These are phyloP conservation scores for Curvularia sp. DNA, from an alignment of 2,329 filamentous ascomycete species.

Conservation along the genomic window DNA sequence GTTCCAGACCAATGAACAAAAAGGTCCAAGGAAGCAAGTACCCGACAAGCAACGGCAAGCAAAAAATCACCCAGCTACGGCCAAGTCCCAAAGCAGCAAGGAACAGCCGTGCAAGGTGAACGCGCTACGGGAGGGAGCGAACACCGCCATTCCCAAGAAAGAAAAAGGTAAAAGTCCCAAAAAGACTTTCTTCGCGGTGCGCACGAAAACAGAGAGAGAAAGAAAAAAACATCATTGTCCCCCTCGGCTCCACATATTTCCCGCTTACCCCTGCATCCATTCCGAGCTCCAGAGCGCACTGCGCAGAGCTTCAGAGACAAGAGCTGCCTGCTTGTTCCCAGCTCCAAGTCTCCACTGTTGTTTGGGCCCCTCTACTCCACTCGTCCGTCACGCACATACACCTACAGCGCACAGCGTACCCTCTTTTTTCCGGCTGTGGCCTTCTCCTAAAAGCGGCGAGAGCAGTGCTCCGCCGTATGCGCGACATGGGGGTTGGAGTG, in stretches of 20 bases:
- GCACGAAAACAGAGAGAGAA: neutral
- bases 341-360: neutral
- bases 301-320: neutral
- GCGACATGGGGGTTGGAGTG: neutral
- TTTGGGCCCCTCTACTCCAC: neutral
- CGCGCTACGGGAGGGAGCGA: neutral
- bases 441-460: neutral
- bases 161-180: neutral
- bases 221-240: neutral
- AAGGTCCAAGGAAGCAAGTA: neutral
- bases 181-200: too few relatives aligned
- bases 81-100: neutral
- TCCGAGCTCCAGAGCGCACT: too few relatives aligned
- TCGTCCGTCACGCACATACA: neutral
- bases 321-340: neutral
- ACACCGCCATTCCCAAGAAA: neutral
- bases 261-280: conserved; percentile 9
- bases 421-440: neutral
- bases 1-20: neutral
- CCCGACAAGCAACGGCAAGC: neutral
- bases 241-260: neutral
- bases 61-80: neutral
- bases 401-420: neutral
- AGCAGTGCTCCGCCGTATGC: conserved; percentile 1
- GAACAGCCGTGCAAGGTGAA: neutral